Evolutionary conservation across 1,284 basidiomycete genomes (phyloP).

Genomic region (Cystobasidiaceae sp.): DNA sequence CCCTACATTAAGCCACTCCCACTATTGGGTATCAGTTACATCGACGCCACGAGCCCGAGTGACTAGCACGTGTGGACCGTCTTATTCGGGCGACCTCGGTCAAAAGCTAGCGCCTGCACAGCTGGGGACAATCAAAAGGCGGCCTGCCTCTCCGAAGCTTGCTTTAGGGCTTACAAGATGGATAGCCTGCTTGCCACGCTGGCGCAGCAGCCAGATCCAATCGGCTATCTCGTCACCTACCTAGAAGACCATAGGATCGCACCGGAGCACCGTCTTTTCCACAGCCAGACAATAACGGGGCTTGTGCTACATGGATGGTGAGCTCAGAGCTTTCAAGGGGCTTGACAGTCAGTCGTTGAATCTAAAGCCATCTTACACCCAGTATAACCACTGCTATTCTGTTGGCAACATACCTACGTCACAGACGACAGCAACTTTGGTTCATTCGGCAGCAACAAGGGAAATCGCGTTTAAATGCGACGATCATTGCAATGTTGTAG

Average conservation of each 20-base stretch:
- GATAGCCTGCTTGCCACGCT: neutral
- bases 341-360: no score
- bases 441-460: slow-evolving; percentile 11
- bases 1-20: no score
- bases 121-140: no score
- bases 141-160: no score
- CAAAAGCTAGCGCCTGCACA: no score
- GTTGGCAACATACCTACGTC: slow-evolving; percentile 3
- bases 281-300: neutral
- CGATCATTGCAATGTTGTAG: slow-evolving; percentile 15
- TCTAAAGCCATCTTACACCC: neutral
- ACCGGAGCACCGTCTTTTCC: slow-evolving; percentile 8
- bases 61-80: no score
- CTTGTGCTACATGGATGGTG: slow-evolving; percentile 4
- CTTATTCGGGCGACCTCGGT: no score
- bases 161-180: no score
- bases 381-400: slow-evolving; percentile 9
- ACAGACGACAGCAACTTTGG: slow-evolving; percentile 13
- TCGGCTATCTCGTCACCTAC: neutral
- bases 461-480: slow-evolving; percentile 19
- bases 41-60: no score
- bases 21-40: no score
- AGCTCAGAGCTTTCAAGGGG: neutral
- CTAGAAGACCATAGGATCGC: slow-evolving; percentile 5
- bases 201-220: slow-evolving; percentile 2